Base-by-base conservation (phyloP, 225 moss, liverwort and hornwort genomes). In the Asterella californica region DNA sequence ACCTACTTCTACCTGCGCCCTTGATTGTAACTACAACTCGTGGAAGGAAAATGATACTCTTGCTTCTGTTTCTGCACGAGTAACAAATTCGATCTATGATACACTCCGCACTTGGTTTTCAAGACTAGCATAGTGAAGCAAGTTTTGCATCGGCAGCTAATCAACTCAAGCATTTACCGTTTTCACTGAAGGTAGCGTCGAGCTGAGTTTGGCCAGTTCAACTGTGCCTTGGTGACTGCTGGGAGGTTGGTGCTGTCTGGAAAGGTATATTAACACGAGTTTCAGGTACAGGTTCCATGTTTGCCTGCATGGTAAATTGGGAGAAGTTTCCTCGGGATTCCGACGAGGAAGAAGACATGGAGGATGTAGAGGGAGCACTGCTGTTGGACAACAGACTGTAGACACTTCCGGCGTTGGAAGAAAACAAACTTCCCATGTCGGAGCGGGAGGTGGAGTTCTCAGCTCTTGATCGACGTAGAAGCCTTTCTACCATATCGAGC, bases 401-500 rank as follows among this genome's bases (percentile, higher is more conserved):
- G 2, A 5, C 22, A 2, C 25, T 25, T 69, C 37, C 68, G 7
- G 68, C 37, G 5, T 5, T 72, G n/a, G 45, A 42, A 22, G 45
- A 42, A 34, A 45, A 46, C 18, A 25, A 11, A 27, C 67, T 50
- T 47, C 36, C 14, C 5, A 9, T 9, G 29, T 50, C 73, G 47
- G 49, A 50, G 4, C 30, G 1, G 48, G 1, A 74, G 74, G 1
- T 9, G 11, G 75, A 75, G 10, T 59, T 36, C 19, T 24, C 55
- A 22, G 75, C 19, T 37, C 75, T 76, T 22, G 63, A 63, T 42
- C 69, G 10, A 38, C 53, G 76, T 5, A 83, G 42, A 25, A 83
- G 52, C 67, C 83, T 36, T 37, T 79, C 74, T 22, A 54, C 67
- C 79, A 83, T 79, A 15, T 79, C 79, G 18, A 83, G 38, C 14